phyloP scores from a whole-genome alignment of 495 filamentous ascomycete genomes.

The Hypoxylon fragiforme region DNA sequence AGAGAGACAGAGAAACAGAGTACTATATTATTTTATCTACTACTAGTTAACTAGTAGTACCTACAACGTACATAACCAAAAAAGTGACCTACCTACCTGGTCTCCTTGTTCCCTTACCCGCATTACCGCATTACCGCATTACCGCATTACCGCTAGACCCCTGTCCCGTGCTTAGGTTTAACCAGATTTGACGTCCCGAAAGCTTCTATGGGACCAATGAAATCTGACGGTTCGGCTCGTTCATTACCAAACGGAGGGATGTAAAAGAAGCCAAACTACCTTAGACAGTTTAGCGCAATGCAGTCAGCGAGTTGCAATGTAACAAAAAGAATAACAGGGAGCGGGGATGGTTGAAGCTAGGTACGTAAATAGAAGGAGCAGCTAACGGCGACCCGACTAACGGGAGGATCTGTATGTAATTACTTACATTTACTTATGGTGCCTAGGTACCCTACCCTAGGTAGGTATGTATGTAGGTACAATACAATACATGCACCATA shows the following conservation, averaged over 20 bases:
- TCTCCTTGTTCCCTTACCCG: background rate
- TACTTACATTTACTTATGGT: slow-evolving; percentile 18
- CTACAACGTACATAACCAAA: too few relatives aligned
- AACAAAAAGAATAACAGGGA: slow-evolving; percentile 20
- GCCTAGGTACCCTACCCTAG: background rate
- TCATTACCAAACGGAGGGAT: slow-evolving; percentile 37
- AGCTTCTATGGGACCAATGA: slow-evolving; percentile 34
- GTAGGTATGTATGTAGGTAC: too few relatives aligned
- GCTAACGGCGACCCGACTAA: slow-evolving; percentile 31
- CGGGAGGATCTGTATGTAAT: slow-evolving; percentile 34
- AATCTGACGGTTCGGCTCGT: slow-evolving; percentile 21
- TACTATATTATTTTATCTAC: too few relatives aligned
- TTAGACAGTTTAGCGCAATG: slow-evolving; percentile 23
- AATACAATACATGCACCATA: too few relatives aligned
- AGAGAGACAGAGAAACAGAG: too few relatives aligned
- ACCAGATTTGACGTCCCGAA: slow-evolving; percentile 33
- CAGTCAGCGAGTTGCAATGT: slow-evolving; percentile 22
- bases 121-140: background rate
- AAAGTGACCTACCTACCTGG: too few relatives aligned
- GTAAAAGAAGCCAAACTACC: slow-evolving; percentile 19
- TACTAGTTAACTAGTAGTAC: too few relatives aligned
- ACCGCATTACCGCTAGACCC: slow-evolving; percentile 31
- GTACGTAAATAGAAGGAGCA: slow-evolving; percentile 6
- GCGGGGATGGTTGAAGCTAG: slow-evolving; percentile 23
- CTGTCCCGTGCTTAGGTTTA: slow-evolving; percentile 25